These are phyloP conservation scores for Phytophthora cactorum DNA, from an alignment of 352 stramenopile species.

Conservation along the genomic window DNA sequence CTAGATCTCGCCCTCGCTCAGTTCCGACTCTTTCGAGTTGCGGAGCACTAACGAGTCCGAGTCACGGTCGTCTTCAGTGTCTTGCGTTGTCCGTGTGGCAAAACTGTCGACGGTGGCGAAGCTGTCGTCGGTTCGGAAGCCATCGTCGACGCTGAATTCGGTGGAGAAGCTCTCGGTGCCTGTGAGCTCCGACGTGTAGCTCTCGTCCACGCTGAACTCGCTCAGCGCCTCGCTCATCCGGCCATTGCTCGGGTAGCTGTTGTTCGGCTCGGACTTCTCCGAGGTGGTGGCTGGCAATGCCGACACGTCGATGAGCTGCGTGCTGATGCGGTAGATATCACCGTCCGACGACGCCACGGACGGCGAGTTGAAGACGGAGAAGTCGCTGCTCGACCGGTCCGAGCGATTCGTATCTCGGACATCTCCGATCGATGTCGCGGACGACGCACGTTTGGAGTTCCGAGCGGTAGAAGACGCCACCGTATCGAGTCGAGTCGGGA, in stretches of 20 bases:
- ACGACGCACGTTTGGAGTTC: conserved; percentile 22
- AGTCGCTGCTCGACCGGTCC: conserved; percentile 43
- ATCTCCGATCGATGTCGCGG: conserved; percentile 28
- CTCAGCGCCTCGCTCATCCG: conserved; percentile 25
- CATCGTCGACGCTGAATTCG: conserved; percentile 15
- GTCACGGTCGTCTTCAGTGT: conserved; percentile 23
- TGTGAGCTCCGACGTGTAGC: conserved; percentile 27
- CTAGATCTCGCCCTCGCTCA: conserved; percentile 55
- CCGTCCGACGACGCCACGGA: conserved; percentile 17
- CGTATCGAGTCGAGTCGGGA: conserved; percentile 13
- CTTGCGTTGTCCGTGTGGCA: conserved; percentile 24
- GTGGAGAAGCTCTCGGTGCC: conserved; percentile 20
- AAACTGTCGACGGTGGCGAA: conserved; percentile 25
- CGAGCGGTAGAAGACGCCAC: conserved; percentile 21
- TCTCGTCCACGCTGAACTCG: conserved; percentile 30
- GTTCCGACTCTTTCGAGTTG: conserved; percentile 37
- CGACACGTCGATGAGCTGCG: conserved; percentile 33
- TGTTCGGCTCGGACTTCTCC: conserved; percentile 25
- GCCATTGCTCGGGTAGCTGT: conserved; percentile 30
- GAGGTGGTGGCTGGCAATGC: conserved; percentile 17
- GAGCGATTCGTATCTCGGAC: conserved; percentile 34
- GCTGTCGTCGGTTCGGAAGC: conserved; percentile 15
- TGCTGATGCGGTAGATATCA: conserved; percentile 30
- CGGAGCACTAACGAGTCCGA: conserved; percentile 23
- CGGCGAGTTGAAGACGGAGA: conserved; percentile 49